phyloP scores from a whole-genome alignment of 352 stramenopile genomes.

The Globisporangium perplexum region DNA sequence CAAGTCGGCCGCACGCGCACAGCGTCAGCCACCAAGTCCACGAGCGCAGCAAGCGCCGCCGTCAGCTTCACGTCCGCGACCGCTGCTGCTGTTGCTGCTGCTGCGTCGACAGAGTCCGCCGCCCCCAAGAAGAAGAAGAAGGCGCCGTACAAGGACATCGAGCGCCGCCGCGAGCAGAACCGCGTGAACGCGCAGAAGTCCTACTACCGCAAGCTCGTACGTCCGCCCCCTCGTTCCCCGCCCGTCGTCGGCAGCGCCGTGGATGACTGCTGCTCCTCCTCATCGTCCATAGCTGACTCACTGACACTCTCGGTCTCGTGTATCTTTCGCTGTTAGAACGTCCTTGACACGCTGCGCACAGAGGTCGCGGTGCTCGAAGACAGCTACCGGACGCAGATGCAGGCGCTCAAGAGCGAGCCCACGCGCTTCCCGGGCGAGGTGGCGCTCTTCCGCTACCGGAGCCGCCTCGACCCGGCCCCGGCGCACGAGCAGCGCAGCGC shows the following conservation, averaged over 20 bases:
- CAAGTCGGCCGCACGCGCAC: not conserved
- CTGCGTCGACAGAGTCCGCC: not conserved
- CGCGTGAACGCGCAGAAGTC: slow-evolving; percentile 29
- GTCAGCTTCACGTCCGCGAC: not conserved
- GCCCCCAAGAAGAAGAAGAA: slow-evolving; percentile 6
- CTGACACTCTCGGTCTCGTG: not conserved
- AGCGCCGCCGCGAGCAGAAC: slow-evolving; percentile 32
- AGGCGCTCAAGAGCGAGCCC: slow-evolving; percentile 4
- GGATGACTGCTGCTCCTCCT: not conserved
- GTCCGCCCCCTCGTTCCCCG: not conserved
- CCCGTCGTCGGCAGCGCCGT: too few species aligned
- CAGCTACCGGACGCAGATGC: slow-evolving; percentile 19
- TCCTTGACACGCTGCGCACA: slow-evolving; percentile 18
- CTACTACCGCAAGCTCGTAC: slow-evolving; percentile 30
- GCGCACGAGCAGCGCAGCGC: not conserved
- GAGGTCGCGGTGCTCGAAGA: slow-evolving; percentile 23
- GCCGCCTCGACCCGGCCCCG: not conserved
- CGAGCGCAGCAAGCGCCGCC: not conserved
- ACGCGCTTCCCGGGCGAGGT: not conserved
- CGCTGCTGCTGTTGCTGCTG: not conserved
- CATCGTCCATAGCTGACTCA: not conserved
- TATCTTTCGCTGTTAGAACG: slow-evolving; percentile 12
- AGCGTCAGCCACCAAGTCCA: not conserved
- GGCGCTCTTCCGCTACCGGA: not conserved
- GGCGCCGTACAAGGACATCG: slow-evolving; percentile 15